A percentile compares a stretch with the other conserved stretches of the same genome.
Conservation (phyloP, 1,284 basidiomycete genomes). For the Hymenochaete sp. region DNA sequence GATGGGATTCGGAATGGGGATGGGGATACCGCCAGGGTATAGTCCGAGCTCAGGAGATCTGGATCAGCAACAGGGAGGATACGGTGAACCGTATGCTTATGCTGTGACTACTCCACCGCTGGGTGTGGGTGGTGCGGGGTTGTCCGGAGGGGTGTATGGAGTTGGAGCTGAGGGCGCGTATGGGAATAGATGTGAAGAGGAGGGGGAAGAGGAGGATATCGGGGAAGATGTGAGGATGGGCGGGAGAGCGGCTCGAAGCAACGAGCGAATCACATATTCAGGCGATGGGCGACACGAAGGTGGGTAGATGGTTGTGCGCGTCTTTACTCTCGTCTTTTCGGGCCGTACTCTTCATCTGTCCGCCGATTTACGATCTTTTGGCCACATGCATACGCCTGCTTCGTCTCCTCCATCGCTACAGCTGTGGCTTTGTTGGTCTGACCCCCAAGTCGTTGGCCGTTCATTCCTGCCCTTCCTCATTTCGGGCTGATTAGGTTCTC, state of each 20-base stretch:
- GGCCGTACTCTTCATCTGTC: no score
- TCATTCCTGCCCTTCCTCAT: no score
- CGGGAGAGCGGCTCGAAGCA: constrained; percentile 1
- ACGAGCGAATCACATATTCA: not conserved
- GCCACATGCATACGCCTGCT: no score
- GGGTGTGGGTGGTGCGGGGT: not conserved
- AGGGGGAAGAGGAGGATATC: constrained; percentile 5
- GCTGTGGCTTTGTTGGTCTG: no score
- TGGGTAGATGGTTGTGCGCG: constrained; percentile 12
- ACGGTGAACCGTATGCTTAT: constrained; percentile 11
- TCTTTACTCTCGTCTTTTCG: no score
- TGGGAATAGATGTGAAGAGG: not conserved
- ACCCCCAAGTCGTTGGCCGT: no score
- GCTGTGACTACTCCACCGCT: constrained; percentile 12
- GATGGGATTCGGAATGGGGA: not conserved
- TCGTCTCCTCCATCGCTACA: no score
- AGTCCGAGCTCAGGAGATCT: constrained; percentile 14
- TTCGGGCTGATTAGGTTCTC: no score
- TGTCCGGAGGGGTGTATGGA: not conserved
- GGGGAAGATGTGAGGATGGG: constrained; percentile 5
- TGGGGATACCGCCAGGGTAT: constrained; percentile 12
- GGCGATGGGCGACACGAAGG: constrained; percentile 15
- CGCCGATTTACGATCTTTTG: no score
- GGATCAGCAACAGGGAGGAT: constrained; percentile 3
- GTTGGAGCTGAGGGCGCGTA: not conserved